Conservation (phyloP, 2,329 filamentous ascomycete genomes). For the Ophiocordyceps robertsii region DNA sequence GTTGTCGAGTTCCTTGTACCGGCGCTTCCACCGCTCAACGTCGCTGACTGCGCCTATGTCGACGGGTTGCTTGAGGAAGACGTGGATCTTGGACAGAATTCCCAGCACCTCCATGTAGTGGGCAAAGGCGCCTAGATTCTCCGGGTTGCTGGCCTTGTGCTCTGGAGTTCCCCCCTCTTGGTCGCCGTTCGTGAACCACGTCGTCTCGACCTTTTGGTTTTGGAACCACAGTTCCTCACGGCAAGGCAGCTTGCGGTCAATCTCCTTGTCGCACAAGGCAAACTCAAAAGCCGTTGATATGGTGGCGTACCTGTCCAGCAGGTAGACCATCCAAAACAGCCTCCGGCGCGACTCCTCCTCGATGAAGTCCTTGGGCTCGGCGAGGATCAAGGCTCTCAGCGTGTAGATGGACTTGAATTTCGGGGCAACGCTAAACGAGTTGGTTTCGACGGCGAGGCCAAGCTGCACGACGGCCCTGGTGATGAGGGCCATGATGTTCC, state of each 20-base stretch:
- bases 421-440: constrained; percentile 65
- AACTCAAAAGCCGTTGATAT: constrained; percentile 89
- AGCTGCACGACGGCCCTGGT: constrained; percentile 81
- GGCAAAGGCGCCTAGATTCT: constrained; percentile 77
- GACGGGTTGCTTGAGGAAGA: constrained; percentile 77
- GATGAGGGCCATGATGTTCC: constrained; percentile 84
- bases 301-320: constrained; percentile 81
- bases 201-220: constrained; percentile 72
- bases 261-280: constrained; percentile 76
- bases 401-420: constrained; percentile 81
- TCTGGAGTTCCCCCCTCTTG: constrained; percentile 2
- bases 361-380: constrained; percentile 72
- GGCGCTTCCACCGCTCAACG: constrained; percentile 79
- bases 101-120: constrained; percentile 85
- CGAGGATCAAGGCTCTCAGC: constrained; percentile 68
- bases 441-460: constrained; percentile 71
- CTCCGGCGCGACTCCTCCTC: constrained; percentile 78
- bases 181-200: constrained; percentile 56
- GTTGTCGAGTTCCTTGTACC: constrained; percentile 74
- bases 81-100: constrained; percentile 76
- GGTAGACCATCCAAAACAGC: constrained; percentile 89
- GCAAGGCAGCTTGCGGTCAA: constrained; percentile 76
- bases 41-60: constrained; percentile 76
- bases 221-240: constrained; percentile 76
- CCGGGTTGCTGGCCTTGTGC: constrained; percentile 50